Base-by-base conservation (phyloP, 495 filamentous ascomycete genomes). In the Trichoderma gamsii region DNA sequence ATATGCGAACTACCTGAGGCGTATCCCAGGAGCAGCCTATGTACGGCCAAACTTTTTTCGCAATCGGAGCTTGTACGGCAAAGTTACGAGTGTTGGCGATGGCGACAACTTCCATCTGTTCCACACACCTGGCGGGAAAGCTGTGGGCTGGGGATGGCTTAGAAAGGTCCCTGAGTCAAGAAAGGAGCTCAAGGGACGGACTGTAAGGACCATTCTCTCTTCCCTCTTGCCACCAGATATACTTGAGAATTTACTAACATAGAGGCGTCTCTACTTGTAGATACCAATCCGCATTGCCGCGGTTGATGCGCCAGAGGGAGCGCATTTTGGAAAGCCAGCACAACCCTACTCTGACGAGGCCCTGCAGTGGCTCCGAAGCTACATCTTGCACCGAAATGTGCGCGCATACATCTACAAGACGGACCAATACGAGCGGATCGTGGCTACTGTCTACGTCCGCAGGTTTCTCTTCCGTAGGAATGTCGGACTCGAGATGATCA, bases 101-200 rank as follows among this genome's bases (percentile, higher is more conserved):
- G 96, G 92, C 0, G 95, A 99, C 74, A 92, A 92, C 70, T 97
- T 99, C 75, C 87, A 92, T 65, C 76, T 99, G 11, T 99, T 89
- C 75, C 95, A 99, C 77, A 97, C 92, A 0, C 95, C 95, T 0
- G 95, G 96, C 15, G 95, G 95, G 15, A 81, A 91, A 63, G 73
- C 94, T 23, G 82, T 88, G 15, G 95, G 95, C 64, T 99, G 96
- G 96, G 93, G 89, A 15, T 97, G 92, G 93, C 73, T 96, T 66
- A 87, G 92, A 71, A 87, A 78, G 63, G 85, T 97, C 2, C 92
- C 93, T 3, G 84, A 70, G 12, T 85, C 80, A 64, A 89, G 81
- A 74, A 82, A 86, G 68, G 84, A 88, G 38, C 75, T 96, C 68
- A 90, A 86, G 74, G 88, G 87, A 68, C 86, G 88, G 59, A 97